These are phyloP conservation scores for Candida morakotiae DNA, from an alignment of 805 yeast genomes.

Conservation along the genomic window DNA sequence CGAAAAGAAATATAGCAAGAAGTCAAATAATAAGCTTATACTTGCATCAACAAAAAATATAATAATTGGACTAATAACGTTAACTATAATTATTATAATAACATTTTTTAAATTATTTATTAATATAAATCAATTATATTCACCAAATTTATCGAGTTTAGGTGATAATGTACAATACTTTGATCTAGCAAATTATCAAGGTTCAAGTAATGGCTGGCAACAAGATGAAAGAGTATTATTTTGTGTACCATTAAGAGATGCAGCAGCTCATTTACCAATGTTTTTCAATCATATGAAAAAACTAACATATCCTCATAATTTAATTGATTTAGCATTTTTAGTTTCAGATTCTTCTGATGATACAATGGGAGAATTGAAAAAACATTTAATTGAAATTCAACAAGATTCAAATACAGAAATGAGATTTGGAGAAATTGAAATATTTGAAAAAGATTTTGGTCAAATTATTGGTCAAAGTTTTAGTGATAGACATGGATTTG, in stretches of 20 bases:
- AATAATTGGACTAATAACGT: conserved; percentile 1
- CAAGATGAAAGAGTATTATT: conserved; percentile 73
- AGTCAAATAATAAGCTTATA: not conserved
- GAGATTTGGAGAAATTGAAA: conserved; percentile 81
- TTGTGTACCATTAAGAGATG: conserved; percentile 90
- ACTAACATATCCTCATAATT: conserved; percentile 81
- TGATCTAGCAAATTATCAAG: conserved; percentile 65
- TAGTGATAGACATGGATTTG: conserved; percentile 90
- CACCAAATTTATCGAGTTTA: conserved; percentile 25
- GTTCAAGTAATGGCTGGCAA: conserved; percentile 76
- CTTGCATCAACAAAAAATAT: conserved; percentile 1
- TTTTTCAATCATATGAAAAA: conserved; percentile 78
- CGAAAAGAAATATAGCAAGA: conserved; percentile 3
- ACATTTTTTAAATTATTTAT: not conserved
- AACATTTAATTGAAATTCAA: conserved; percentile 60
- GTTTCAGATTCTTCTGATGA: conserved; percentile 89
- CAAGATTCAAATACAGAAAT: conserved; percentile 53
- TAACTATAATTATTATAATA: not conserved
- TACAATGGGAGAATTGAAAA: conserved; percentile 66
- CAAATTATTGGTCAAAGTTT: conserved; percentile 91
- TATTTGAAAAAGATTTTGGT: conserved; percentile 89
- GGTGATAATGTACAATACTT: conserved; percentile 54
- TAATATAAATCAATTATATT: conserved; percentile 15
- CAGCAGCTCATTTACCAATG: conserved; percentile 85
- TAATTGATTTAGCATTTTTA: conserved; percentile 77